Evolutionary conservation across 2,329 filamentous ascomycete genomes (phyloP), one percentile per base, ranked within the genome.

Genomic region (Aspergillus japonicus): DNA sequence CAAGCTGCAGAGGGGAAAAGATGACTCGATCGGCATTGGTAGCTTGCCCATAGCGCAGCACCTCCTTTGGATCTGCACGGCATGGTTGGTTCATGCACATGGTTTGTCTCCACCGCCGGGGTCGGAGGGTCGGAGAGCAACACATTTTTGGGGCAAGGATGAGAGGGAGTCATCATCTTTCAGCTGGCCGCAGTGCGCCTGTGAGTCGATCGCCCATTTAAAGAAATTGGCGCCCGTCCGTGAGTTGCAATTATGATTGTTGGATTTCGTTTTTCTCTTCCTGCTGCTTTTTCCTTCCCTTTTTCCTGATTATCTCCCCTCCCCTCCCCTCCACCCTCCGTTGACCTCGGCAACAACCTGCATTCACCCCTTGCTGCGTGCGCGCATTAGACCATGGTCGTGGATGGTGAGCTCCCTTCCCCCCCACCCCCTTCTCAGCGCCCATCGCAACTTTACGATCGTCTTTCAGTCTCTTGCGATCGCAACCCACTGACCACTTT

Each of bases 11-110:
- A 44, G 42, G 35, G n/a, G 21, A 53, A 52, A 21, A 33, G n/a
- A 24, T 53, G 24, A 47, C 52, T 54, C 23, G 52, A 54, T 47
- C 52, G 52, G 21, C 52, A 47, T 24, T 39, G 16, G 52, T 55
- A 55, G 53, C 16, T 14, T 47, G 35, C 33, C 52, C 35, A 54
- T 54, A 54, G 52, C 52, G 52, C 23, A 39, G 16, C n/a, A n/a
- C 10, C 39, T 19, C 26, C 21, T 44, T 21, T 24, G n/a, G 42
- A 55, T 55, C 53, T 44, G 29, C 29, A 31, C 12, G 19, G 42
- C 29, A 48, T 55, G 53, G 53, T 55, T 55, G 53, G 53, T 35
- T 55, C 42, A 5, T 16, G 26, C 24, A 23, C 5, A n/a, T n/a
- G 29, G 52, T 16, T 48, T 26, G 53, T 19, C 53, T 55, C 53